Evolutionary conservation across 805 yeast species (phyloP), one percentile per base, ranked within the genome.

Genomic region (Ogataea haglerorum): DNA sequence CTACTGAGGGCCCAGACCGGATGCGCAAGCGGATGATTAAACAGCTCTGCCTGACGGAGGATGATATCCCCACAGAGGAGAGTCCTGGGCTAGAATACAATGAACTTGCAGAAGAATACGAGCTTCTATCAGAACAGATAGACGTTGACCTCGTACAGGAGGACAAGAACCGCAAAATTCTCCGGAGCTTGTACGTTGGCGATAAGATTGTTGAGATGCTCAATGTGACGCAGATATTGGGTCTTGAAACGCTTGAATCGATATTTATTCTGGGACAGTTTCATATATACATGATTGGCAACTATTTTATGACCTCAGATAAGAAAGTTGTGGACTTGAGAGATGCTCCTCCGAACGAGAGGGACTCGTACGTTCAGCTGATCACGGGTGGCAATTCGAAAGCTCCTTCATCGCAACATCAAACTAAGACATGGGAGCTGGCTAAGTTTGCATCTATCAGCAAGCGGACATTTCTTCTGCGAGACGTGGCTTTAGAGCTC

Each of bases 401-500:
- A 5, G 13, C 32, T 0, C 57, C 54, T 10, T 26, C 37, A 8
- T 45, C 46, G 13, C 47, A 59, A 1, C 85, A 82, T 51, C 56
- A 68, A 10, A 75, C 76, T 1, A 71, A 71, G 45, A 63, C 70
- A 10, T 86, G 95, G 93, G 70, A 75, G 17, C 51, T 84, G 15
- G 68, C 68, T 5, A 75, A 75, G 31, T 54, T 89, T 14, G 74
- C 78, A 0, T 78, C 83, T 4, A 76, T 82, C 10, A 78, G 88
- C 3, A 85, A 84, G 47, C 64, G 95, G 37, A 87, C 83, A 27
- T 88, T 87, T 52, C 59, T 88, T 14, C 65, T 88, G 12, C 65
- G 95, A 40, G 95, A 87, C 60, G 85, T 84, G 32, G 95, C 93
- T 0, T 56, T 87, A 25, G 96, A 88, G 54, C 61, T 87, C 53